phyloP scores from a whole-genome alignment of 2,329 filamentous ascomycete genomes.

The Neonectria punicea region DNA sequence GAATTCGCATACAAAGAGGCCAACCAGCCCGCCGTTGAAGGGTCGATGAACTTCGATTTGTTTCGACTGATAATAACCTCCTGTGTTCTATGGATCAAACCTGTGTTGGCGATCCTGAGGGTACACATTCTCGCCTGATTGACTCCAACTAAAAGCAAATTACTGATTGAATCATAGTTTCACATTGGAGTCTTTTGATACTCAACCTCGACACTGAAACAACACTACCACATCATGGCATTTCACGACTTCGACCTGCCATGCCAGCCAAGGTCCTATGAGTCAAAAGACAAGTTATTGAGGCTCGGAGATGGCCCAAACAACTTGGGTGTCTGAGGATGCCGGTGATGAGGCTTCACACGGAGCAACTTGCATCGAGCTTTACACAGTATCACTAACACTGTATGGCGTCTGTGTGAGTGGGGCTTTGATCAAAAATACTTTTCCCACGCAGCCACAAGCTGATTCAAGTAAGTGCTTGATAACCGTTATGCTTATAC shows the following conservation, averaged over 20 bases:
- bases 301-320: not conserved
- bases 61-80: not conserved
- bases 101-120: too few relatives aligned
- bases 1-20: conserved; percentile 25
- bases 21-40: not conserved
- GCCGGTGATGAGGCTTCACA: not conserved
- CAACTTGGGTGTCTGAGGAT: conserved; percentile 3
- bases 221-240: not conserved
- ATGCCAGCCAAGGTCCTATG: not conserved
- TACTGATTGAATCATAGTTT: not conserved
- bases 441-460: not conserved
- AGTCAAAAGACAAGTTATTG: not conserved
- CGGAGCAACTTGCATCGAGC: conserved; percentile 22
- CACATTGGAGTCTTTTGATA: not conserved
- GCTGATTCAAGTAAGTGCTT: conserved; percentile 12
- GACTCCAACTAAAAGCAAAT: not conserved
- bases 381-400: conserved; percentile 31
- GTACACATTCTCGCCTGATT: not conserved
- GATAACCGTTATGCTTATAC: conserved; percentile 46
- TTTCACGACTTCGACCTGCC: too few relatives aligned
- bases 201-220: not conserved
- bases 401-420: conserved; percentile 1
- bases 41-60: not conserved
- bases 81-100: not conserved
- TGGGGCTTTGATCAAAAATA: conserved; percentile 29